Conservation (phyloP, 352 stramenopile genomes). For the Globisporangium splendens region DNA sequence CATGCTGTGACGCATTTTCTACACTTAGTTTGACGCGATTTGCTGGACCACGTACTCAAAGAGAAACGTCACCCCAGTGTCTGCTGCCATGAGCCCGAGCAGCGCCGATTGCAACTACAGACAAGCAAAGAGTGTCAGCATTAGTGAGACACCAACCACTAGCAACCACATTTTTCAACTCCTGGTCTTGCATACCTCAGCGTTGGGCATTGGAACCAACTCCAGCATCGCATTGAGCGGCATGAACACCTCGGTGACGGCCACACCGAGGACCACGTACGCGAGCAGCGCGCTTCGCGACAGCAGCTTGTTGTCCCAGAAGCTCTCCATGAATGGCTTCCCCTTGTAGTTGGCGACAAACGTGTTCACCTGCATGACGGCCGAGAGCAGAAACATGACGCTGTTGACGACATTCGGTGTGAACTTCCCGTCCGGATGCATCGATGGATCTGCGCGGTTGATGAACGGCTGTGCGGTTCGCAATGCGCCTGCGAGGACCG, state of each 20-base stretch:
- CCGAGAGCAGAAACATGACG: slow-evolving; percentile 91
- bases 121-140: slow-evolving; percentile 15
- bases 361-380: slow-evolving; percentile 57
- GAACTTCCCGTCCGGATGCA: slow-evolving; percentile 83
- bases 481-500: slow-evolving; percentile 54
- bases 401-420: slow-evolving; percentile 94
- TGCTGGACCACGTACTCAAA: slow-evolving; percentile 37
- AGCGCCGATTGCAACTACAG: slow-evolving; percentile 36
- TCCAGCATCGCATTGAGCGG: slow-evolving; percentile 34
- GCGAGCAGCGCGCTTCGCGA: slow-evolving; percentile 25
- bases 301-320: slow-evolving; percentile 37
- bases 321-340: slow-evolving; percentile 51
- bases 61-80: slow-evolving; percentile 45
- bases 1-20: background rate
- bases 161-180: no score
- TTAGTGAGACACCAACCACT: slow-evolving; percentile 24
- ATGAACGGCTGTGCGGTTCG: slow-evolving; percentile 52
- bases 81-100: slow-evolving; percentile 47
- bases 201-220: slow-evolving; percentile 31
- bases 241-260: slow-evolving; percentile 28
- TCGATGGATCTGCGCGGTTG: slow-evolving; percentile 53
- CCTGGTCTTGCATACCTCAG: slow-evolving; percentile 19
- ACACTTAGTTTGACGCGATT: slow-evolving; percentile 7
- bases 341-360: slow-evolving; percentile 57
- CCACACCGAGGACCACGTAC: slow-evolving; percentile 26